A percentile compares a stretch with the other conserved stretches of the same genome.
Conservation (phyloP, 2,329 filamentous ascomycete species). For the Keithomyces neogunnii region DNA sequence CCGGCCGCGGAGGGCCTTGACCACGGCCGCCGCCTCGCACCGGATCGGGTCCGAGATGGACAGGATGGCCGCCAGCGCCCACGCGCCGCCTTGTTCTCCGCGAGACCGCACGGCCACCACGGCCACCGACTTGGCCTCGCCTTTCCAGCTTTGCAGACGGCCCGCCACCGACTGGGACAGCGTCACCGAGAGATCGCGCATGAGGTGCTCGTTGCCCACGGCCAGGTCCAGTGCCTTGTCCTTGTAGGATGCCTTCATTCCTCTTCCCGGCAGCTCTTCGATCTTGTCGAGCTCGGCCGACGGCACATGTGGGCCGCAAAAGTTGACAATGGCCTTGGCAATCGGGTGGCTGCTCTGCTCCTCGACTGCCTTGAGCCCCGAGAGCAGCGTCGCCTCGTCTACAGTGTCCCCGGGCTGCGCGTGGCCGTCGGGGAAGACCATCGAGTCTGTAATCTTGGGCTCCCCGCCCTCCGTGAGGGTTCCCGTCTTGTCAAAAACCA, state of each 20-base stretch:
- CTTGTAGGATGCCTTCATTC: conserved; percentile 51
- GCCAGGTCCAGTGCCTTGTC: conserved; percentile 40
- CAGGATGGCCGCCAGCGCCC: conserved; percentile 55
- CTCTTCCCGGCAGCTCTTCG: conserved; percentile 64
- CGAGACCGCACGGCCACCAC: conserved; percentile 40
- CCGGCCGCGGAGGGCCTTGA: conserved; percentile 53
- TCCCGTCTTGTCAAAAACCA: conserved; percentile 86
- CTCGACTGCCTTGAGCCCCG: conserved; percentile 53
- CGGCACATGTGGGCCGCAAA: conserved; percentile 38
- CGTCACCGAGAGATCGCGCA: conserved; percentile 39
- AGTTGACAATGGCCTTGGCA: conserved; percentile 59
- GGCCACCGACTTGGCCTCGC: conserved; percentile 54
- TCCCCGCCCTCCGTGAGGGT: conserved; percentile 69
- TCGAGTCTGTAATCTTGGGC: conserved; percentile 55
- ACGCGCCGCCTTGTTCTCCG: conserved; percentile 16
- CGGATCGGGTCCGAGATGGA: conserved; percentile 77
- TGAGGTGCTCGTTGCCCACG: conserved; percentile 66
- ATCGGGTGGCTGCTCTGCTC: conserved; percentile 68
- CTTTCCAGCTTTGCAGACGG: conserved; percentile 48
- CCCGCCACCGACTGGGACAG: conserved; percentile 26
- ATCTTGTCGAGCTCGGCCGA: conserved; percentile 32
- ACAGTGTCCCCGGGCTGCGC: conserved; percentile 10
- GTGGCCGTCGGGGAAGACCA: conserved; percentile 26
- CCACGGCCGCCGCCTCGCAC: conserved; percentile 57
- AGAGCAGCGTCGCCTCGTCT: conserved; percentile 31